Conservation (phyloP, 2,329 filamentous ascomycete species). For the Blastomyces gilchristii region DNA sequence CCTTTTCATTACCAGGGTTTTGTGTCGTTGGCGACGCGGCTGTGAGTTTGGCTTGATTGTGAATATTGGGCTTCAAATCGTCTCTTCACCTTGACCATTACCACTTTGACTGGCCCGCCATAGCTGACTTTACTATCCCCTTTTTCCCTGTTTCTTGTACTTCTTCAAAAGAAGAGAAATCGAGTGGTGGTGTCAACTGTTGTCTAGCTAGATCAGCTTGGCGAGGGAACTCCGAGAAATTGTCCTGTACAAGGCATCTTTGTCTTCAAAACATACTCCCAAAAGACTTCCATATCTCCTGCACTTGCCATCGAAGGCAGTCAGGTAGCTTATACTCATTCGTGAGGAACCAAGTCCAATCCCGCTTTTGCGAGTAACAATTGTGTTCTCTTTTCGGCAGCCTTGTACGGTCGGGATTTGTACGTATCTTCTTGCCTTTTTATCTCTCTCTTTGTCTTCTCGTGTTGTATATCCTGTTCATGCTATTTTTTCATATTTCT, state of each 20-base stretch:
- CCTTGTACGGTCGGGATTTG: constrained; percentile 15
- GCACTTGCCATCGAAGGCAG: constrained; percentile 22
- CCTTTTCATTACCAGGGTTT: not conserved
- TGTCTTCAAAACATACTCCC: constrained; percentile 10
- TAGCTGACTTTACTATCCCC: not conserved
- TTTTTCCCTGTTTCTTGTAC: constrained; percentile 8
- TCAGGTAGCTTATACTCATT: constrained; percentile 15
- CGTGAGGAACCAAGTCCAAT: constrained; percentile 12
- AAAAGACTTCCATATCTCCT: constrained; percentile 14
- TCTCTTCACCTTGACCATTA: not conserved
- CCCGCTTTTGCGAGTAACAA: constrained; percentile 12
- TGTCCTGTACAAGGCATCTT: constrained; percentile 12
- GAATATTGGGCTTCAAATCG: constrained; percentile 3
- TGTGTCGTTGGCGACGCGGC: constrained; percentile 3
- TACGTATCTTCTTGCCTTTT: constrained; percentile 18
- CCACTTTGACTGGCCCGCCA: not conserved
- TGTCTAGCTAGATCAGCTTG: constrained; percentile 8
- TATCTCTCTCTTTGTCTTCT: constrained; percentile 10
- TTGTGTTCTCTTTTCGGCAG: constrained; percentile 10
- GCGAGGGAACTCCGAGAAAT: not conserved
- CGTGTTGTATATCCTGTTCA: not conserved
- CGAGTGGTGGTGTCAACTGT: constrained; percentile 3
- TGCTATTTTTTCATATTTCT: not conserved
- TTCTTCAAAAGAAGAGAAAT: not conserved
- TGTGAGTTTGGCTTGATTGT: constrained; percentile 4